A percentile compares a stretch with the other conserved stretches of the same genome.
These are phyloP conservation scores for Botrytis elliptica DNA, from an alignment of 2,329 filamentous ascomycete genomes.

Conservation along the genomic window DNA sequence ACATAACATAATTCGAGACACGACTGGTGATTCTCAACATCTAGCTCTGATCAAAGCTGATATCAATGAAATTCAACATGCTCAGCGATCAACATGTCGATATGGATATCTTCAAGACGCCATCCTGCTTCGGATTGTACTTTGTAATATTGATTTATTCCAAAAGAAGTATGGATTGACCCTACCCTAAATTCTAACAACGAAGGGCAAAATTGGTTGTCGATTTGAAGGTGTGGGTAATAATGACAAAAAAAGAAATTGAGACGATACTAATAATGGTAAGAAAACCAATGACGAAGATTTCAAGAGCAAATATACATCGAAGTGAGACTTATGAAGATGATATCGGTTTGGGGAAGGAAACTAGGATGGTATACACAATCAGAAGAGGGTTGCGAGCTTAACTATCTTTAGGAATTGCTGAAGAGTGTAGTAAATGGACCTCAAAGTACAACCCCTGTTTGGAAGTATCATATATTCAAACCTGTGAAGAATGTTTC, in stretches of 20 bases:
- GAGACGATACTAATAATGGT: neutral
- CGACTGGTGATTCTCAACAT: too few relatives aligned
- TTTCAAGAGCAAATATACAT: neutral
- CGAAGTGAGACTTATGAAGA: neutral
- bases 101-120: too few relatives aligned
- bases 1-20: too few relatives aligned
- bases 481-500: neutral
- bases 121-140: too few relatives aligned
- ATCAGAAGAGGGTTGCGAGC: neutral
- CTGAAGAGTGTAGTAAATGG: neutral
- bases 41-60: too few relatives aligned
- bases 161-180: too few relatives aligned
- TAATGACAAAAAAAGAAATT: neutral
- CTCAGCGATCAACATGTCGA: too few relatives aligned
- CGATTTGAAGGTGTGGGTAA: neutral
- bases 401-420: neutral
- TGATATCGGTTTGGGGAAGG: neutral
- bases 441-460: neutral
- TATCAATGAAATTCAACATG: too few relatives aligned
- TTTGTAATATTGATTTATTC: too few relatives aligned
- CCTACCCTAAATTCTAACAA: neutral
- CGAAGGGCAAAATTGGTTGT: neutral
- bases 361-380: neutral
- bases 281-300: neutral
- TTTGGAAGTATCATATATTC: neutral